phyloP scores from a whole-genome alignment of 345 rosid genomes.

The Eucalyptus sp. region DNA sequence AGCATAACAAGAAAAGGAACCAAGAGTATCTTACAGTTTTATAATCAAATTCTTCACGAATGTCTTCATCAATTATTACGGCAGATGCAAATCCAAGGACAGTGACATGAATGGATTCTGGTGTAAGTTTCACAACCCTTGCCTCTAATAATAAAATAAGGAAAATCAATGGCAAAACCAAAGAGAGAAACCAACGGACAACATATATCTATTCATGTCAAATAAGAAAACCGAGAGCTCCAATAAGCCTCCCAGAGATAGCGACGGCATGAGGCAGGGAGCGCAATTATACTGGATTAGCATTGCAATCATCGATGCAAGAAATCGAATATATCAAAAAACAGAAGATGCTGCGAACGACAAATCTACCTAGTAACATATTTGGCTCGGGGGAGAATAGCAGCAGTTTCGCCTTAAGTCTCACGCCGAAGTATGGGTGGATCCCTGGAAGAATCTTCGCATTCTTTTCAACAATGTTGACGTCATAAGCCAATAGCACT shows the following conservation, averaged over 20 bases:
- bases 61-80: conserved; percentile 41
- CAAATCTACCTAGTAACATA: conserved; percentile 48
- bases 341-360: not conserved
- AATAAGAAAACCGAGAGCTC: not conserved
- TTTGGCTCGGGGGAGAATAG: conserved; percentile 70
- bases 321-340: not conserved
- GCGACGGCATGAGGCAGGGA: not conserved
- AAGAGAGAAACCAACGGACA: not conserved
- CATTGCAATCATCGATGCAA: not conserved
- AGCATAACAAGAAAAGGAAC: not conserved
- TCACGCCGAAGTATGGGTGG: conserved; percentile 57
- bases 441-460: conserved; percentile 60
- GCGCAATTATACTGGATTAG: not conserved
- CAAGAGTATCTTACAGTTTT: conserved; percentile 20
- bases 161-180: not conserved
- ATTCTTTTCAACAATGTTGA: conserved; percentile 23
- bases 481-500: conserved; percentile 62
- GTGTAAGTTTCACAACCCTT: conserved; percentile 51
- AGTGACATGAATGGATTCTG: conserved; percentile 57
- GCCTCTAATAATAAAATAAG: conserved; percentile 38
- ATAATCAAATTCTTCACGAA: conserved; percentile 58
- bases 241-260: not conserved
- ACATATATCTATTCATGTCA: not conserved
- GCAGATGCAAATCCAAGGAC: conserved; percentile 90
- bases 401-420: conserved; percentile 43